Base-by-base conservation (phyloP, 257 asterid species). In the Petrea volubilis region DNA sequence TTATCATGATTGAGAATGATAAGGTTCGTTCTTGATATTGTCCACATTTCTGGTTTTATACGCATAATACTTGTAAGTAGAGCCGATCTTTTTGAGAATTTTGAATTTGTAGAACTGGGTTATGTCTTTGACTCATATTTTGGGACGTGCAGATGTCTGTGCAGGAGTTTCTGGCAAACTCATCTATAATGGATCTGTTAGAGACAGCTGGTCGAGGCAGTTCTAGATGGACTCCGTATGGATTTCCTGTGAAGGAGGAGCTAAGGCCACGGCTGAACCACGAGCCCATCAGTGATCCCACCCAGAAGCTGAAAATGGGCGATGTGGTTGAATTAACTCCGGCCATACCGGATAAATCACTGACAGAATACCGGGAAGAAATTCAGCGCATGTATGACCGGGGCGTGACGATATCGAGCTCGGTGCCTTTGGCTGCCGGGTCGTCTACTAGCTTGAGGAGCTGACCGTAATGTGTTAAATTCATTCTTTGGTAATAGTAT, bases 301-400 rank as follows among this genome's bases (percentile, higher is more conserved):
- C 75, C 15, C 82, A 90, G 84, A 90, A 87, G 83, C 85, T 95
- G 47, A 83, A 85, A 59, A 95, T 95, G 99, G 99, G 99, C 1
- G 99, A 95, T 21, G 93, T 95, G 38, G 88, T 92, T 74, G 99
- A 95, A 72, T 57, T 95, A 72, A 90, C 97, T 70, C 97, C 96
- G 2, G 84, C 98, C 14, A 84, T 95, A 50, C 93, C 98, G 1
- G 95, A 88, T 12, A 90, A 92, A 70, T 90, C 97, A 0, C 77
- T 95, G 83, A 84, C 79, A 0, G 89, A 74, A 64, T 95, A 87
- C 77, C 83, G 98, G 77, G 96, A 92, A 74, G 96, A 95, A 87
- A 92, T 95, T 47, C 95, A 90, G 74, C 89, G 99, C 10, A 95
- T 95, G 98, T 95, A 95, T 33, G 78, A 92, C 80, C 44, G 80